These are phyloP conservation scores for Atkinsonella hypoxylon DNA, from an alignment of 2,329 filamentous ascomycete species.

Conservation along the genomic window DNA sequence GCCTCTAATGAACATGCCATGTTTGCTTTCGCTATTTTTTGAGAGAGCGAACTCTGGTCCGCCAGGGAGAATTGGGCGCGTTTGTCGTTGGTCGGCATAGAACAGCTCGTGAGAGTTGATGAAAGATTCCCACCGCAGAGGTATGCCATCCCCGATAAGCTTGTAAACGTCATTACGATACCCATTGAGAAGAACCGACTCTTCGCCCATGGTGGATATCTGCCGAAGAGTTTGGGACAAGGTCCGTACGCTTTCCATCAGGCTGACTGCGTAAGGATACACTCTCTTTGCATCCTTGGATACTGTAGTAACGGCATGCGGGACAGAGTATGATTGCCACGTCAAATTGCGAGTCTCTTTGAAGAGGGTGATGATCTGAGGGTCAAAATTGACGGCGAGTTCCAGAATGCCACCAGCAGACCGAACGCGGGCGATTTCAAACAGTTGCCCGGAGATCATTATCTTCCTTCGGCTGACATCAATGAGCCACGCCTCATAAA, in stretches of 20 bases:
- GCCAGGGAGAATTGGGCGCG: conserved; percentile 29
- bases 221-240: conserved; percentile 78
- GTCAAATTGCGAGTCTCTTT: conserved; percentile 95
- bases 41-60: conserved; percentile 29
- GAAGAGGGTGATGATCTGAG: conserved; percentile 93
- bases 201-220: conserved; percentile 75
- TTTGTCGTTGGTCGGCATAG: conserved; percentile 40
- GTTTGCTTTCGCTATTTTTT: conserved; percentile 69
- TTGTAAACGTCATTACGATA: conserved; percentile 84
- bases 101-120: conserved; percentile 89
- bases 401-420: conserved; percentile 85
- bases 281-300: conserved; percentile 98
- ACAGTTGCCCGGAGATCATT: conserved; percentile 82
- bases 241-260: conserved; percentile 98
- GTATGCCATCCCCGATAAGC: conserved; percentile 76
- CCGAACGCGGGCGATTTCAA: conserved; percentile 77
- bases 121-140: conserved; percentile 93
- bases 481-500: conserved; percentile 90
- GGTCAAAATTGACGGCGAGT: conserved; percentile 89
- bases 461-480: conserved; percentile 84
- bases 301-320: conserved; percentile 86
- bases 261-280: conserved; percentile 91
- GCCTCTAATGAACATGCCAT: conserved; percentile 91
- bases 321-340: conserved; percentile 90
- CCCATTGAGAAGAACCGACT: conserved; percentile 76